Percentiles rank a stretch among this genome's conserved stretches.
These are phyloP conservation scores for Fusarium begoniae DNA, from an alignment of 2,329 filamentous ascomycete species.

Conservation along the genomic window DNA sequence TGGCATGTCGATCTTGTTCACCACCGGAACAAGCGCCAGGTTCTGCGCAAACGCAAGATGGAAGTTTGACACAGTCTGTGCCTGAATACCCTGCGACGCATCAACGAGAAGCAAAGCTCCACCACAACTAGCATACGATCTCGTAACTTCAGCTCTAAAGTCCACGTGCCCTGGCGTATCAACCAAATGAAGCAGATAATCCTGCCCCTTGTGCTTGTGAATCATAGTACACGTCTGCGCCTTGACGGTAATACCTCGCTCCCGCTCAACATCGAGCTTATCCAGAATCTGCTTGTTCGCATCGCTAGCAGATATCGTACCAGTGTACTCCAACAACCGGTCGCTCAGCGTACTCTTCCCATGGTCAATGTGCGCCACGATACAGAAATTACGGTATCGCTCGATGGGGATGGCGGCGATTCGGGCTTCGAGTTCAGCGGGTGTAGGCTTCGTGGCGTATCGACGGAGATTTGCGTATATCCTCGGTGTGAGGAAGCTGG, in stretches of 20 bases:
- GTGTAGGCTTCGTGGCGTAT: slow-evolving; percentile 43
- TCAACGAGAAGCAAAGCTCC: slow-evolving; percentile 93
- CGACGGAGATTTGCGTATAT: not conserved
- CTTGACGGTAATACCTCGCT: slow-evolving; percentile 97
- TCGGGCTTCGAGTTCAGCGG: slow-evolving; percentile 53
- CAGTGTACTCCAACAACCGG: slow-evolving; percentile 90
- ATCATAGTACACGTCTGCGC: slow-evolving; percentile 99
- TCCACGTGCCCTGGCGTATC: slow-evolving; percentile 98
- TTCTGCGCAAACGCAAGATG: slow-evolving; percentile 96
- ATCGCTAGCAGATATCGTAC: slow-evolving; percentile 83
- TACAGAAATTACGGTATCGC: slow-evolving; percentile 94
- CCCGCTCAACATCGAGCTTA: slow-evolving; percentile 95
- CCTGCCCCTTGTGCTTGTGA: slow-evolving; percentile 83
- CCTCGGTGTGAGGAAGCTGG: not conserved
- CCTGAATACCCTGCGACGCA: slow-evolving; percentile 95
- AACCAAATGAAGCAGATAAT: slow-evolving; percentile 94
- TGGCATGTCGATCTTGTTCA: slow-evolving; percentile 96
- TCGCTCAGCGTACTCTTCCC: slow-evolving; percentile 97
- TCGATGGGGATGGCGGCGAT: slow-evolving; percentile 81
- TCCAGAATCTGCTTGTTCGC: slow-evolving; percentile 95
- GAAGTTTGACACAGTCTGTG: slow-evolving; percentile 98
- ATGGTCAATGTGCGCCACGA: slow-evolving; percentile 98
- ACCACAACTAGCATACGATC: slow-evolving; percentile 95
- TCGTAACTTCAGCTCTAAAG: slow-evolving; percentile 94
- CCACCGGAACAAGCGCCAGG: slow-evolving; percentile 84